Base-by-base conservation (phyloP, 2,329 filamentous ascomycete genomes). In the Aaosphaeria arxii region DNA sequence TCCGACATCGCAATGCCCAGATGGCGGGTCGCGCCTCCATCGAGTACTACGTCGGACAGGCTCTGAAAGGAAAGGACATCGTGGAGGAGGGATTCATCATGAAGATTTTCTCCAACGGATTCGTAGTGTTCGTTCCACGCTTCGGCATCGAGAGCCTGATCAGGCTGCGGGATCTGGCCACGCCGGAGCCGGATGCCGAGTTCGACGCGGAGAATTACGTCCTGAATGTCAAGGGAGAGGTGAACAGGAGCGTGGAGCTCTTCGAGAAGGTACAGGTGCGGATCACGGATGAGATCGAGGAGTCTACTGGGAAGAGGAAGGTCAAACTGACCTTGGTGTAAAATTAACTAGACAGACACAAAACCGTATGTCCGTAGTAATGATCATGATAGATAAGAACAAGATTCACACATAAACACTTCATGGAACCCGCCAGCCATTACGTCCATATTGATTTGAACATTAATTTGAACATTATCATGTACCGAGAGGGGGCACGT, bases 31-130 rank as follows among this genome's bases (percentile, higher is more conserved):
- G 94, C 50, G 92, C 94, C 29, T 94, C 88, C 59, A 91, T 99
- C 54, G 91, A 96, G 61, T 99, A 97, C 75, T 99, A 97, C 68
- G 94, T 99, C 43, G 94, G 94, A 0, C 94, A 99, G 74, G 91
- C 92, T 9, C 85, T 99, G 47, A 94, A 94, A 74, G 90, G 82
- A 7, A 77, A 82, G 46, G 77, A 83, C 11, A 74, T 85, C 6
- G 86, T 91, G 60, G 91, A 96, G 70, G 91, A 96, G 49, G 94
- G 89, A 3, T 97, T 96, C 69, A 85, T 99, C 41, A 95, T 99
- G 88, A 89, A 89, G 66, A 87, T 99, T 45, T 99, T 99, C 72
- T 91, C 88, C 67, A 99, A 99, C 73, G 94, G 94, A 5, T 92
- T 96, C 61, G 94, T 97, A 13, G 91, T 97, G 7, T 91, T 97